phyloP scores from a whole-genome alignment of 2,329 filamentous ascomycete genomes.

The Hypocreales sp. region DNA sequence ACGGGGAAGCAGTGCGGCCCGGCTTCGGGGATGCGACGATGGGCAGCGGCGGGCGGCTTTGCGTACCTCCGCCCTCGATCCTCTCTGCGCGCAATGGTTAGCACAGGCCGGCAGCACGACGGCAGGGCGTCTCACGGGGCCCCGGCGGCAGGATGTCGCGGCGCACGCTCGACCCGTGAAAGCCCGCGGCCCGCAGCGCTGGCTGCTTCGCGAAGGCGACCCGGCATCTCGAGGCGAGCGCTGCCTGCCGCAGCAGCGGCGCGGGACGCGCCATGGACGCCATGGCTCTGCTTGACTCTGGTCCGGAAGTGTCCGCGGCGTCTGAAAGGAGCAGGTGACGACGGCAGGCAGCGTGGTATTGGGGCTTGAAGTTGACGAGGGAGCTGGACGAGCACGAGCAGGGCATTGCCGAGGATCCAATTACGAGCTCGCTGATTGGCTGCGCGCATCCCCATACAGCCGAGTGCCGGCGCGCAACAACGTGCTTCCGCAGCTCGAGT shows the following conservation, averaged over 20 bases:
- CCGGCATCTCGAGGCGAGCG: constrained; percentile 24
- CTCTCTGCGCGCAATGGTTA: constrained; percentile 41
- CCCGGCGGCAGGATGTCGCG: constrained; percentile 72
- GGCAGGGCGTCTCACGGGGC: constrained; percentile 50
- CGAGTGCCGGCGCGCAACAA: constrained; percentile 14
- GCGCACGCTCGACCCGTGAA: constrained; percentile 68
- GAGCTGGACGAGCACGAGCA: too few relatives aligned
- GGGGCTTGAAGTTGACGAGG: constrained; percentile 29
- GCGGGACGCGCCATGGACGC: constrained; percentile 40
- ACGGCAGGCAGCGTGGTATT: too few relatives aligned
- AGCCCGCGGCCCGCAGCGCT: constrained; percentile 51
- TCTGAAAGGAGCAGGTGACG: too few relatives aligned
- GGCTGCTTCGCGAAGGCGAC: constrained; percentile 15
- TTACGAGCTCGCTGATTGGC: constrained; percentile 29
- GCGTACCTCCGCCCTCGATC: constrained; percentile 61
- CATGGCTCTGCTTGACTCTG: constrained; percentile 21
- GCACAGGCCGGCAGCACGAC: too few relatives aligned
- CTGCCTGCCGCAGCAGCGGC: constrained; percentile 38
- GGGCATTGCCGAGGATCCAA: too few relatives aligned
- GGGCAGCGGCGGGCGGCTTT: neutral
- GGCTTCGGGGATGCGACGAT: too few relatives aligned
- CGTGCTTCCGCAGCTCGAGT: constrained; percentile 7
- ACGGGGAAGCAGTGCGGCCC: too few relatives aligned
- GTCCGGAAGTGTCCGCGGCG: neutral
- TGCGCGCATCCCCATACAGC: constrained; percentile 6